Percentiles rank a stretch among this genome's conserved stretches.
Evolutionary conservation across 2,329 filamentous ascomycete species (phyloP).

Genomic region (Leptosphaerulina australis): DNA sequence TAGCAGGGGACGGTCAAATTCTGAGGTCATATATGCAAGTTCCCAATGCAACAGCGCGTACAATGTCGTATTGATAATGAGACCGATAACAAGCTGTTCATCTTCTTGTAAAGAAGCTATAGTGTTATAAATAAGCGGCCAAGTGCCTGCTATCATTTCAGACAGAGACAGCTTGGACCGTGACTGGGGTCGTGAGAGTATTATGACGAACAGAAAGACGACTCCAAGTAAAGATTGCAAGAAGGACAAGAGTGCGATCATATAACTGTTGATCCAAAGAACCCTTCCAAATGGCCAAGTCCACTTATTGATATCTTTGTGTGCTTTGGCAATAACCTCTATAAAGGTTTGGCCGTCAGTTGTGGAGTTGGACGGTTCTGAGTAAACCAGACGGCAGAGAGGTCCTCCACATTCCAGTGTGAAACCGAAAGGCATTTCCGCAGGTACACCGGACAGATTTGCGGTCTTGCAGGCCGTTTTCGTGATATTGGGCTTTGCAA

Average conservation of each 20-base stretch:
- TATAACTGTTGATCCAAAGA: not conserved
- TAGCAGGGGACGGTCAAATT: constrained; percentile 1
- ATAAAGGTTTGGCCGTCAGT: not conserved
- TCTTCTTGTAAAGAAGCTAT: not conserved
- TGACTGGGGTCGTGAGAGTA: not conserved
- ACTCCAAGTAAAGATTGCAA: not conserved
- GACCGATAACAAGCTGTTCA: not conserved
- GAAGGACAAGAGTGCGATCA: not conserved
- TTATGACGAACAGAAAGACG: not conserved
- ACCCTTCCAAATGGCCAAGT: not conserved
- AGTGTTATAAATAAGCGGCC: not conserved
- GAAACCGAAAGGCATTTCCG: constrained; percentile 22
- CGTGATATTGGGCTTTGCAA: not conserved
- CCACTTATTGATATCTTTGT: constrained; percentile 1
- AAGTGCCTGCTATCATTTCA: not conserved
- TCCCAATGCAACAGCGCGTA: constrained; percentile 1
- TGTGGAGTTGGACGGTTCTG: not conserved
- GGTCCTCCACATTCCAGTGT: constrained; percentile 9
- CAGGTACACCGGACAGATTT: not conserved
- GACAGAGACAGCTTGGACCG: not conserved
- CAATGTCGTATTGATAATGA: not conserved
- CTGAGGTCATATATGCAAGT: constrained; percentile 1
- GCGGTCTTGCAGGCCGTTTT: not conserved
- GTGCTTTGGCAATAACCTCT: not conserved
- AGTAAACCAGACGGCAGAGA: constrained; percentile 19